Evolutionary conservation across 2,329 filamentous ascomycete species (phyloP), one percentile per base, ranked within the genome.

Genomic region (Hortaea werneckii): DNA sequence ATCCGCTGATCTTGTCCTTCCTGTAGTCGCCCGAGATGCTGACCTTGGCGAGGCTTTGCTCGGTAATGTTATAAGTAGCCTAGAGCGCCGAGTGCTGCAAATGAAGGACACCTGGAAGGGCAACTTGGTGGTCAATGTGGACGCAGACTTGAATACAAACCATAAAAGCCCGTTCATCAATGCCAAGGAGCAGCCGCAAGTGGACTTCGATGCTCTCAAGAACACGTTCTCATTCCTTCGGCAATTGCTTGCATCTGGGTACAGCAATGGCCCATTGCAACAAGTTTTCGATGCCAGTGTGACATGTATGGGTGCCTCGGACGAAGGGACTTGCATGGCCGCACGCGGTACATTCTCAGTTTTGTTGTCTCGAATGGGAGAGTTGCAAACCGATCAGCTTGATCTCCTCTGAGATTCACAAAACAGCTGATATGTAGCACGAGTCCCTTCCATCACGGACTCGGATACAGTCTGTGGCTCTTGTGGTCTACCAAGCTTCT

Each of bases 391-490:
- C 8, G 37, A 39, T 20, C 10, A 13, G 8, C 37, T 39, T 10
- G n/a, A n/a, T 9, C 32, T 35, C 27, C 12, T 29, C 5, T 51
- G 50, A 35, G 6, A 20, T 40, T 28, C 13, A 20, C 50, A 5
- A 38, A 44, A 26, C n/a, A 10, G 26, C 43, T 52, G 32, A n/a
- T 35, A 9, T 9, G n/a, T n/a, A 35, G 32, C 4, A n/a, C 27
- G 8, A 37, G 34, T 9, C 9, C 20, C 27, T 30, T 42, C 20
- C 32, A 46, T 30, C 20, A 26, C 4, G 9, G 20, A 3, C 38
- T 50, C 5, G 49, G 37, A 9, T 47, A 39, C 37, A 28, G 51
- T 4, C 42, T 62, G 2, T 61, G 59, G 59, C 54, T 61, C 13
- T 52, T 55, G 6, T 54, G 51, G 50, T 39, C 42, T 11, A 8